A percentile compares a stretch with the other conserved stretches of the same genome.
These are phyloP conservation scores for Dimocarpus longan DNA, from an alignment of 345 rosid genomes.

Conservation along the genomic window DNA sequence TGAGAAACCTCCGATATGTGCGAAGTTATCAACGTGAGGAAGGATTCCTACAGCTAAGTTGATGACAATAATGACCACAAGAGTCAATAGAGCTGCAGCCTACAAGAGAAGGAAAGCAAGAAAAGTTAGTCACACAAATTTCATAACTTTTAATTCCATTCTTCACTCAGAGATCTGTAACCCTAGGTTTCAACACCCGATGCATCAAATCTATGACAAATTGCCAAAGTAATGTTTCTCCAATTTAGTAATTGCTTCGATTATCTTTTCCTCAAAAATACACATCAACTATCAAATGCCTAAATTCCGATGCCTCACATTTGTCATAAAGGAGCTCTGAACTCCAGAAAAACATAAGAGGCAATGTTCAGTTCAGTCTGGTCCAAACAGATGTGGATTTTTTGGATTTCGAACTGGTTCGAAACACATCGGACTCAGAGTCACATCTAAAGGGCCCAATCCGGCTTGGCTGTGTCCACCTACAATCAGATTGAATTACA, in stretches of 20 bases:
- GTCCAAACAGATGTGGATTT: not conserved
- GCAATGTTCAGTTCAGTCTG: not conserved
- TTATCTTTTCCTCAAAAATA: not conserved
- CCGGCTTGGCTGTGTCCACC: not conserved
- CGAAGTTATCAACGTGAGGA: conserved; percentile 93
- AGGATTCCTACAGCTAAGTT: conserved; percentile 83
- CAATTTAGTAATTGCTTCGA: not conserved
- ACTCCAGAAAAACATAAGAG: not conserved
- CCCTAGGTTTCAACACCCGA: not conserved
- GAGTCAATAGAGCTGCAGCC: conserved; percentile 76
- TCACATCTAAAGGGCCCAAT: not conserved
- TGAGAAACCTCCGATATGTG: conserved; percentile 86
- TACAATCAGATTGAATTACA: not conserved
- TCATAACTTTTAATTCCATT: not conserved
- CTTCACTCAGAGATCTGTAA: not conserved
- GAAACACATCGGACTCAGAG: not conserved
- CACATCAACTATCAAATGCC: not conserved
- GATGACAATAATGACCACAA: conserved; percentile 61
- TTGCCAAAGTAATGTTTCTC: not conserved
- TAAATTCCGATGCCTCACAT: not conserved
- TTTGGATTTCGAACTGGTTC: no score
- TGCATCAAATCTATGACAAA: not conserved
- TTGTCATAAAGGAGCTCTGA: not conserved
- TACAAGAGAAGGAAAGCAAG: conserved; percentile 21
- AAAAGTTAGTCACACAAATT: not conserved